Evolutionary conservation across 768 basidiomycete species (phyloP).

Genomic region (Mycena floridula): DNA sequence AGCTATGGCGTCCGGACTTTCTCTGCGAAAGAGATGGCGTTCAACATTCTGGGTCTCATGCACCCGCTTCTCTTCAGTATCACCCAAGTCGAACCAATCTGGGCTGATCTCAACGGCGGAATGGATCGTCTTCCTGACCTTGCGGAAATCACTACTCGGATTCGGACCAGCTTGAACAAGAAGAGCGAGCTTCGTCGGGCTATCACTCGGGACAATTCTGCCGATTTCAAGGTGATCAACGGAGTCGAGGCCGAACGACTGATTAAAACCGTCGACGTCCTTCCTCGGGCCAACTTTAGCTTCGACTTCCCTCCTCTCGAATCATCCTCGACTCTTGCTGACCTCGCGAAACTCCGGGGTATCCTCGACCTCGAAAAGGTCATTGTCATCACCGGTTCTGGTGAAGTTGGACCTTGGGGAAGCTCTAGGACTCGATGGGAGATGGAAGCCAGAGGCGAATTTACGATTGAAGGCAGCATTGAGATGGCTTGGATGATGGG

Average conservation of each 20-base stretch:
- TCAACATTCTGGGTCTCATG: slow-evolving; percentile 99
- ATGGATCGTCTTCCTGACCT: slow-evolving; percentile 97
- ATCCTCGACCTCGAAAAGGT: slow-evolving; percentile 95
- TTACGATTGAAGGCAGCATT: slow-evolving; percentile 96
- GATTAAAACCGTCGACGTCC: slow-evolving; percentile 86
- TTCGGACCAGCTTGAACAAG: slow-evolving; percentile 73
- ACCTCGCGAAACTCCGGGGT: slow-evolving; percentile 77
- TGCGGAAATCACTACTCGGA: slow-evolving; percentile 84
- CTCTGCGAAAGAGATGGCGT: slow-evolving; percentile 99
- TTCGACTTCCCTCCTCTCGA: slow-evolving; percentile 92
- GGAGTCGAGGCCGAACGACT: slow-evolving; percentile 91
- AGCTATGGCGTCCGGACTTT: slow-evolving; percentile 92
- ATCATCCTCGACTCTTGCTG: slow-evolving; percentile 54
- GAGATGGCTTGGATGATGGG: slow-evolving; percentile 99
- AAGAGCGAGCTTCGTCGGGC: slow-evolving; percentile 92
- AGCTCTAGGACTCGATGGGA: slow-evolving; percentile 98
- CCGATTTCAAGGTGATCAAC: slow-evolving; percentile 90
- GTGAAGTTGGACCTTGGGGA: slow-evolving; percentile 98
- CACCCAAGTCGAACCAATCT: slow-evolving; percentile 98
- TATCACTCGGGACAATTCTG: slow-evolving; percentile 87
- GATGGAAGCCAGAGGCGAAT: slow-evolving; percentile 97
- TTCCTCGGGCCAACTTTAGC: slow-evolving; percentile 97
- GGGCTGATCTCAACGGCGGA: slow-evolving; percentile 97
- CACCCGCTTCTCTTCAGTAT: slow-evolving; percentile 99
- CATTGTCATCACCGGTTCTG: slow-evolving; percentile 92